Percentiles rank a stretch among this genome's conserved stretches.
phyloP scores from a whole-genome alignment of 306 rosid genomes.

The Quercus dentata region DNA sequence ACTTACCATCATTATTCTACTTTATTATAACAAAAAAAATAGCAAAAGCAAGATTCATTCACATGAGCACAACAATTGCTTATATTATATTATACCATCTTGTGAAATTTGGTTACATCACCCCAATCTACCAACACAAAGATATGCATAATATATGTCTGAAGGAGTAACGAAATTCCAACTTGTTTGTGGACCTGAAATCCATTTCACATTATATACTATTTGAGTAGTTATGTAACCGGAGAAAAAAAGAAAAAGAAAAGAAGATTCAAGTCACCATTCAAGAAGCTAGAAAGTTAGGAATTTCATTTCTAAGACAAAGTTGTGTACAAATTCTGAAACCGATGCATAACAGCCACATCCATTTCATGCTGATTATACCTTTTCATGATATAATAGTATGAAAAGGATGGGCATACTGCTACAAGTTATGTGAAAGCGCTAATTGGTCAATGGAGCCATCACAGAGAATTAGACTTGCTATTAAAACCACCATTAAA shows the following conservation, averaged over 20 bases:
- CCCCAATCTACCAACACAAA: slow-evolving; percentile 20
- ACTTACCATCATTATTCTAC: slow-evolving; percentile 27
- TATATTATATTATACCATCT: slow-evolving; percentile 17
- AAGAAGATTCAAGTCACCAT: background rate
- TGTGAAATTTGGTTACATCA: slow-evolving; percentile 15
- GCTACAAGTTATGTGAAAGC: slow-evolving; percentile 31
- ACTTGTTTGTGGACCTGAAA: slow-evolving; percentile 10
- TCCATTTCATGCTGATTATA: slow-evolving; percentile 28
- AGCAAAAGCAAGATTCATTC: slow-evolving; percentile 19
- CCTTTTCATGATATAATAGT: slow-evolving; percentile 23
- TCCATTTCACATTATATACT: slow-evolving; percentile 23
- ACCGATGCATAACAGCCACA: slow-evolving; percentile 24
- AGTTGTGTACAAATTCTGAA: slow-evolving; percentile 13
- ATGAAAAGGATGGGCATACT: slow-evolving; percentile 35
- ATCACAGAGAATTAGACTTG: slow-evolving; percentile 29
- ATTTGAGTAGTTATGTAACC: slow-evolving; percentile 11
- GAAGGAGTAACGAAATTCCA: slow-evolving; percentile 21
- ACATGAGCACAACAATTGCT: slow-evolving; percentile 18
- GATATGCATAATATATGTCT: slow-evolving; percentile 16
- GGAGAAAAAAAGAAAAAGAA: background rate
- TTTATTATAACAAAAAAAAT: slow-evolving; percentile 23
- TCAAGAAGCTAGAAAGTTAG: slow-evolving; percentile 28
- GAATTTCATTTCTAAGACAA: slow-evolving; percentile 28
- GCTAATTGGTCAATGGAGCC: slow-evolving; percentile 21
- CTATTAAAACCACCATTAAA: slow-evolving; percentile 15